Conservation (phyloP, 2,329 filamentous ascomycete species). For the Pseudovirgaria hyperparasitica region DNA sequence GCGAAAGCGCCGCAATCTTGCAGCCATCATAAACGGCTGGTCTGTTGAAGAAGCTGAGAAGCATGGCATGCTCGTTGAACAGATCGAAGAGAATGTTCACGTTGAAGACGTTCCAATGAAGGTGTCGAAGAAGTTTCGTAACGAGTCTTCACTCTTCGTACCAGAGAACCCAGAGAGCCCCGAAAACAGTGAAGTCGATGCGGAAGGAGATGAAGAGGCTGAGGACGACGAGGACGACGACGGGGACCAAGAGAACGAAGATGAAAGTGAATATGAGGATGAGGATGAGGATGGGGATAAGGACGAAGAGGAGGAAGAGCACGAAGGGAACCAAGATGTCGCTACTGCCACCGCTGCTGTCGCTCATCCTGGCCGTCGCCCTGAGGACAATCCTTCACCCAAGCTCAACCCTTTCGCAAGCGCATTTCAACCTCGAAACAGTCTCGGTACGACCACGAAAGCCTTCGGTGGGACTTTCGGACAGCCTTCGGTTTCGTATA, state of each 20-base stretch:
- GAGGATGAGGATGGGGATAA: too few relatives aligned
- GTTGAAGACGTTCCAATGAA: constrained; percentile 15
- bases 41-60: constrained; percentile 39
- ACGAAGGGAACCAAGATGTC: too few relatives aligned
- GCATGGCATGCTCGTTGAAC: constrained; percentile 15
- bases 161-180: constrained; percentile 18
- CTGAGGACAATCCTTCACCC: too few relatives aligned
- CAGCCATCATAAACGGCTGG: constrained; percentile 44
- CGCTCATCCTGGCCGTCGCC: too few relatives aligned
- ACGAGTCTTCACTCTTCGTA: constrained; percentile 27
- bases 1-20: constrained; percentile 40
- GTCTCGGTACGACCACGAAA: background rate
- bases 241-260: too few relatives aligned
- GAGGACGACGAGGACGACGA: too few relatives aligned
- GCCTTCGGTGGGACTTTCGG: background rate
- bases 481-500: too few relatives aligned
- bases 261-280: too few relatives aligned
- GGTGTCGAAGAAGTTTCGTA: background rate
- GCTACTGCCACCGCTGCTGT: background rate
- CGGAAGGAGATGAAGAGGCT: too few relatives aligned
- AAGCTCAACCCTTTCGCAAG: constrained; percentile 10
- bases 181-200: too few relatives aligned
- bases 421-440: constrained; percentile 8
- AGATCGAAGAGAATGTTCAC: constrained; percentile 15
- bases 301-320: too few relatives aligned